Conservation (phyloP, 345 rosid species). For the Erysimum cheiranthoides region DNA sequence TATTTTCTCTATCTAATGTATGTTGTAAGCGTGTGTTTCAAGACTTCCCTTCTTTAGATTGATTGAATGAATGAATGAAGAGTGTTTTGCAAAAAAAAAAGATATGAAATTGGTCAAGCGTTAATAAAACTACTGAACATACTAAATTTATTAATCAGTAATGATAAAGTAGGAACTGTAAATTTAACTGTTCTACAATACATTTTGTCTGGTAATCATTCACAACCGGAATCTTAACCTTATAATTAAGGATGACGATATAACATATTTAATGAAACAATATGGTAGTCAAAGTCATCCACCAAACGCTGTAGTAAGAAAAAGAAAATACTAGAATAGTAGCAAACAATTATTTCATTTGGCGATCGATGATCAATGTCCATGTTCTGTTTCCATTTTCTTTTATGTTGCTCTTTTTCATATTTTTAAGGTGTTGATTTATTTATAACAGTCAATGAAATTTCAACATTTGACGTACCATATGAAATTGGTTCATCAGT, state of each 20-base stretch:
- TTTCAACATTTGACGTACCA: background rate
- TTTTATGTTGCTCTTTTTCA: background rate
- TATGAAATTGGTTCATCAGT: background rate
- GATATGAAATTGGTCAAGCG: too few relatives aligned
- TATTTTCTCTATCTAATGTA: too few relatives aligned
- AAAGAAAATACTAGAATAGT: background rate
- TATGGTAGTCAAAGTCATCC: background rate
- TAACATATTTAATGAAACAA: too few relatives aligned
- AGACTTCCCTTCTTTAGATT: too few relatives aligned
- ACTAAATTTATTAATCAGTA: too few relatives aligned
- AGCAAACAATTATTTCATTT: background rate
- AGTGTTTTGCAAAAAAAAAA: too few relatives aligned
- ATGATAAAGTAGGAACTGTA: too few relatives aligned
- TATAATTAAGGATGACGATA: background rate
- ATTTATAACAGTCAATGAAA: background rate
- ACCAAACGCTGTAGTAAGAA: background rate
- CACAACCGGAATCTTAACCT: conserved; percentile 5
- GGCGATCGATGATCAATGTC: background rate
- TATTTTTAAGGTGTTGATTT: background rate
- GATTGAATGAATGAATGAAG: too few relatives aligned
- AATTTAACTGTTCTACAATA: too few relatives aligned
- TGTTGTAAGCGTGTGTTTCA: too few relatives aligned
- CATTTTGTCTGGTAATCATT: conserved; percentile 15
- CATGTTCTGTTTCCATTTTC: conserved; percentile 1
- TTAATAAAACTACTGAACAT: too few relatives aligned